Evolutionary conservation across 2,329 filamentous ascomycete species (phyloP).

Genomic region (Neofusicoccum parvum): DNA sequence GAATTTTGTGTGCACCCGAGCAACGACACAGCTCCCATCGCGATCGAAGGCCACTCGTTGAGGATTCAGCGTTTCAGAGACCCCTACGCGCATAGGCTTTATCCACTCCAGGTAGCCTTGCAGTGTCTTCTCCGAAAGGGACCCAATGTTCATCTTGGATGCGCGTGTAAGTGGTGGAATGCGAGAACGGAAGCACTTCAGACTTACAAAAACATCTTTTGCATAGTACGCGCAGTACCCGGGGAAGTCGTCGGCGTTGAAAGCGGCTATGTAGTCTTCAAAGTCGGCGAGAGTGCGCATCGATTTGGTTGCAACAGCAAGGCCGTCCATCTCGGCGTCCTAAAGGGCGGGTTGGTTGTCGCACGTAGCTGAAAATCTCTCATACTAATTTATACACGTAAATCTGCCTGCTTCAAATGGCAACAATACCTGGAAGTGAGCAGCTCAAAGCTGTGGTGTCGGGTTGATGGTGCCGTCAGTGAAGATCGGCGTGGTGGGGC

Average conservation of each 20-base stretch:
- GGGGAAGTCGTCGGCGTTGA: not conserved
- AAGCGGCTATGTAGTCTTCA: not conserved
- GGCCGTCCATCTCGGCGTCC: not conserved
- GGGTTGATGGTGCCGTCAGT: no score
- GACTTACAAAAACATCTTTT: not conserved
- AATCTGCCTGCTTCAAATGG: no score
- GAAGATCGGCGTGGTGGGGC: no score
- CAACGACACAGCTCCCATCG: not conserved
- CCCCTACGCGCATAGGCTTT: not conserved
- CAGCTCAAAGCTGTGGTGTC: no score
- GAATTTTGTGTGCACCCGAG: not conserved
- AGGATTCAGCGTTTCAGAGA: not conserved
- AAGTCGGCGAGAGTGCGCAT: not conserved
- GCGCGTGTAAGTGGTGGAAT: no score
- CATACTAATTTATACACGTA: not conserved
- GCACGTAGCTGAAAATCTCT: not conserved
- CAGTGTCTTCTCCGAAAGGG: no score
- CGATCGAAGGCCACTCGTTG: not conserved
- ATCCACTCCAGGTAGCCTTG: no score
- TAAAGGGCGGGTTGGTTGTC: no score
- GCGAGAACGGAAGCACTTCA: not conserved
- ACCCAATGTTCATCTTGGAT: no score
- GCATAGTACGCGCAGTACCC: not conserved
- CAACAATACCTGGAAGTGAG: no score
- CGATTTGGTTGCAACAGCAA: not conserved